These are phyloP conservation scores for Hevea brasiliensis DNA, from an alignment of 345 rosid genomes.

Conservation along the genomic window DNA sequence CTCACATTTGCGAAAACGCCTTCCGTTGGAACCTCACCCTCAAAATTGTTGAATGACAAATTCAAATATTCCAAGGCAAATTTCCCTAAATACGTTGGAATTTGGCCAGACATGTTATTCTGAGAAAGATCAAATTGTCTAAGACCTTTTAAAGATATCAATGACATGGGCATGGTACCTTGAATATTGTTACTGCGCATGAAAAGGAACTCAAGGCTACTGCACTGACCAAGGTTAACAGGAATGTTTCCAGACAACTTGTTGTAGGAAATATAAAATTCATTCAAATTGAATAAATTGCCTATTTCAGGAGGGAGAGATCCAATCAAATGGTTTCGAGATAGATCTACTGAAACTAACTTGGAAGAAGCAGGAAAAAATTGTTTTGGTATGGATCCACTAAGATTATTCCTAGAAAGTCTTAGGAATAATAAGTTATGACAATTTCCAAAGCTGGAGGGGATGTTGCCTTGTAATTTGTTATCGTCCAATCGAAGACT, in stretches of 20 bases:
- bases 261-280: not conserved
- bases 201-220: not conserved
- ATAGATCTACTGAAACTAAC: not conserved
- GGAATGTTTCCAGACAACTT: not conserved
- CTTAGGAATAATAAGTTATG: not conserved
- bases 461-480: not conserved
- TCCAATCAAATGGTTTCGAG: not conserved
- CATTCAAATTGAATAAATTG: not conserved
- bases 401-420: not conserved
- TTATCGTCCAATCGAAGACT: not conserved
- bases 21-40: no score
- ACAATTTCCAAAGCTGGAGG: slow-evolving; percentile 5
- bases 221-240: not conserved
- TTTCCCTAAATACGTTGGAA: no score
- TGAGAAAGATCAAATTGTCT: no score
- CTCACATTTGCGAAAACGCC: no score
- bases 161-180: not conserved
- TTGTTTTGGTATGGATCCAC: no score
- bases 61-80: no score
- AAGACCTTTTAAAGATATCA: not conserved
- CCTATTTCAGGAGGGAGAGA: not conserved
- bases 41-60: no score
- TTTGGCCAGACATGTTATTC: no score
- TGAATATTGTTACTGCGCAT: not conserved
- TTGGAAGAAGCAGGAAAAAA: no score